These are phyloP conservation scores for Sphenostylis stenocarpa DNA, from an alignment of 306 rosid species.

Conservation along the genomic window DNA sequence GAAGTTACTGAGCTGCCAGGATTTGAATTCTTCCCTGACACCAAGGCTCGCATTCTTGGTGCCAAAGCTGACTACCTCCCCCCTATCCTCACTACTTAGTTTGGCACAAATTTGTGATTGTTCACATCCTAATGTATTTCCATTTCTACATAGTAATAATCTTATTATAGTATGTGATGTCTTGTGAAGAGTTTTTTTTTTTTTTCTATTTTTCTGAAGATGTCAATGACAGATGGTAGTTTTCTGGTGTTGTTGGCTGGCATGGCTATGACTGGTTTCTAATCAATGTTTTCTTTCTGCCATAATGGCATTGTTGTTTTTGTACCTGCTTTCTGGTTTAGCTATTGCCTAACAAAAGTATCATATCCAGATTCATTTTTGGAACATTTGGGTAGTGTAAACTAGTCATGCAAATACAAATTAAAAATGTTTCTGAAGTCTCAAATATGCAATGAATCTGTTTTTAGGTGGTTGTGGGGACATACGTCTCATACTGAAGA, in stretches of 20 bases:
- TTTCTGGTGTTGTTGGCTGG: slow-evolving; percentile 11
- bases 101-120: slow-evolving; percentile 13
- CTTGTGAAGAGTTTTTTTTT: slow-evolving; percentile 8
- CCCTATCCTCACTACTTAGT: slow-evolving; percentile 72
- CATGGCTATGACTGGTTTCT: slow-evolving; percentile 15
- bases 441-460: neutral
- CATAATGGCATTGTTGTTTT: slow-evolving; percentile 13
- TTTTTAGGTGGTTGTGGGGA: neutral
- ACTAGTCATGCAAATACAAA: neutral
- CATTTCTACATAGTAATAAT: slow-evolving; percentile 27
- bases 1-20: slow-evolving; percentile 56
- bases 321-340: neutral
- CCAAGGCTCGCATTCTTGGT: slow-evolving; percentile 68
- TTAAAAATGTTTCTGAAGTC: neutral
- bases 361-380: neutral
- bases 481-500: neutral
- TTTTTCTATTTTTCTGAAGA: slow-evolving; percentile 1
- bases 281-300: slow-evolving; percentile 3
- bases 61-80: slow-evolving; percentile 68
- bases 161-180: slow-evolving; percentile 23
- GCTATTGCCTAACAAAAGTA: neutral
- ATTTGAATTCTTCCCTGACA: slow-evolving; percentile 67
- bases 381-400: neutral
- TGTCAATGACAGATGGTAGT: slow-evolving; percentile 23
- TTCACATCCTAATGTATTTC: slow-evolving; percentile 26